phyloP scores from a whole-genome alignment of 1,139 yeast genomes.

The Kodamaea plutei region DNA sequence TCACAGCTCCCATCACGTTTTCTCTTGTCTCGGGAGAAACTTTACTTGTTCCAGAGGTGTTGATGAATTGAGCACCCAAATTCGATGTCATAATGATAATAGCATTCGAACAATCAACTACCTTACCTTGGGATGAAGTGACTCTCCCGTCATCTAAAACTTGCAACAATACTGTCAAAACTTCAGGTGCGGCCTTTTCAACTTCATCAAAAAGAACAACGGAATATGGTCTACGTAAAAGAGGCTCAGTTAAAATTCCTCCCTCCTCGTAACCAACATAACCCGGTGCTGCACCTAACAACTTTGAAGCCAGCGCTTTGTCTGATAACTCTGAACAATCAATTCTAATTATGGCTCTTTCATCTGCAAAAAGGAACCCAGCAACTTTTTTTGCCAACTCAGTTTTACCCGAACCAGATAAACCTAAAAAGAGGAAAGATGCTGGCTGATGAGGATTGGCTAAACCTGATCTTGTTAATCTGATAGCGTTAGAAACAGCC shows the following conservation, averaged over 20 bases:
- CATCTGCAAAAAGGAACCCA: constrained; percentile 92
- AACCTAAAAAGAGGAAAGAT: constrained; percentile 88
- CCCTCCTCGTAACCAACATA: constrained; percentile 98
- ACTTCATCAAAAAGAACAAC: constrained; percentile 94
- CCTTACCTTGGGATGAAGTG: constrained; percentile 90
- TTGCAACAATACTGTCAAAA: constrained; percentile 83
- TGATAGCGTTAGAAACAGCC: constrained; percentile 92
- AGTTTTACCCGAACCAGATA: constrained; percentile 98
- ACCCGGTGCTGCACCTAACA: constrained; percentile 97
- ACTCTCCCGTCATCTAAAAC: constrained; percentile 95
- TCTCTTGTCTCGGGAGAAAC: constrained; percentile 65
- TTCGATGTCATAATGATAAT: constrained; percentile 96
- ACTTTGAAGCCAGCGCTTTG: constrained; percentile 91
- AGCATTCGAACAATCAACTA: constrained; percentile 87
- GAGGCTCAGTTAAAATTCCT: constrained; percentile 89
- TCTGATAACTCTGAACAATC: constrained; percentile 97
- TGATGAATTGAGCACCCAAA: constrained; percentile 89
- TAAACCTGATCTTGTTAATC: constrained; percentile 91
- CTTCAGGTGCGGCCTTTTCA: constrained; percentile 99
- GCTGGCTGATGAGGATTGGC: constrained; percentile 97
- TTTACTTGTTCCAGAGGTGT: constrained; percentile 60
- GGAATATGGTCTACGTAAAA: constrained; percentile 88
- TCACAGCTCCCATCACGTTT: constrained; percentile 80
- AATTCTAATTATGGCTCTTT: constrained; percentile 92
- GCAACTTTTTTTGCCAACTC: constrained; percentile 96